These are phyloP conservation scores for Coemansia sp. DNA, from an alignment of 192 early-diverging fungal genomes.

Conservation along the genomic window DNA sequence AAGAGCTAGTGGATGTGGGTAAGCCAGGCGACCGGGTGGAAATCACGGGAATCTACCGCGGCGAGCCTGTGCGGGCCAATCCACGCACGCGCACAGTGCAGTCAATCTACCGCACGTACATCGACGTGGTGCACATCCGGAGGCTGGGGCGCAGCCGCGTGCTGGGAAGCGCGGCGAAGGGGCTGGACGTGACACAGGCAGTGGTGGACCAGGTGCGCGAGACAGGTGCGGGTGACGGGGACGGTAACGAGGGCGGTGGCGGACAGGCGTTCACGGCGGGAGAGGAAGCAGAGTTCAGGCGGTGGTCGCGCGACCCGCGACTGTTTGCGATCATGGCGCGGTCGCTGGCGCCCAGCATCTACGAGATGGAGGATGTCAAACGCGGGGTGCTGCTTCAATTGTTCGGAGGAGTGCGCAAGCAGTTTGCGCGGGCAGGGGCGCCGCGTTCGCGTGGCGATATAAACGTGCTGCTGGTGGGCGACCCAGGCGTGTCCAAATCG, in stretches of 20 bases:
- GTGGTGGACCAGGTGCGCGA: slow-evolving; percentile 51
- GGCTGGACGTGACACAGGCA: slow-evolving; percentile 58
- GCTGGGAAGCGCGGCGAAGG: slow-evolving; percentile 50
- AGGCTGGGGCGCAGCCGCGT: slow-evolving; percentile 74
- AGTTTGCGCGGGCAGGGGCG: slow-evolving; percentile 64
- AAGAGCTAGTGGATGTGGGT: slow-evolving; percentile 89
- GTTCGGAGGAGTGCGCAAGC: slow-evolving; percentile 94
- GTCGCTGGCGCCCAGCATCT: slow-evolving; percentile 93
- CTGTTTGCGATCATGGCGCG: slow-evolving; percentile 80
- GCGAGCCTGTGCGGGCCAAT: slow-evolving; percentile 87
- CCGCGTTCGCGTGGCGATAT: slow-evolving; percentile 83
- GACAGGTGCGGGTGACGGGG: background rate
- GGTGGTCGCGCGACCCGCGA: slow-evolving; percentile 63
- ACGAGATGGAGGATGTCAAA: slow-evolving; percentile 96
- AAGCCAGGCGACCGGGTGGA: slow-evolving; percentile 94
- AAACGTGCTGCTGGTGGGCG: slow-evolving; percentile 92
- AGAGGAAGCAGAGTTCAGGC: slow-evolving; percentile 64
- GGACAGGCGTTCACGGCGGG: slow-evolving; percentile 42
- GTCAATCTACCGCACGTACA: slow-evolving; percentile 88
- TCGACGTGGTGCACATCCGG: slow-evolving; percentile 94
- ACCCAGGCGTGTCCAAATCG: slow-evolving; percentile 95
- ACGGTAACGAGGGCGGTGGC: slow-evolving; percentile 9
- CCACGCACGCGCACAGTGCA: slow-evolving; percentile 85
- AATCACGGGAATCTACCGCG: slow-evolving; percentile 93
- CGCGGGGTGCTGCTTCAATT: slow-evolving; percentile 93